Conservation (phyloP, 371 early-diverging fungal species). For the Mycotypha africana region DNA sequence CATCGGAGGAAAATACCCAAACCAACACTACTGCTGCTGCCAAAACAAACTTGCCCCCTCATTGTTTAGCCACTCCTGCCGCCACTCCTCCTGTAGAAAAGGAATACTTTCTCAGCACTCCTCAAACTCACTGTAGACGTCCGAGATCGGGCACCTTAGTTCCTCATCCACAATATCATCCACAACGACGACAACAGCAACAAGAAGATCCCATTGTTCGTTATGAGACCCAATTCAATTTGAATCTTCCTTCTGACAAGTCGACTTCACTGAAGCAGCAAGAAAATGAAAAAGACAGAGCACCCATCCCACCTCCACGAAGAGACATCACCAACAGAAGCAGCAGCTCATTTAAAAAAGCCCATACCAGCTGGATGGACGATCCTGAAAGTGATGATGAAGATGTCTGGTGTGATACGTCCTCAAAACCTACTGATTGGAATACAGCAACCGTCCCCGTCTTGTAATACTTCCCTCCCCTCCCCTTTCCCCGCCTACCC, state of each 20-base stretch:
- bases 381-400: conserved; percentile 28
- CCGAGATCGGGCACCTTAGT: too few species aligned
- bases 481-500: too few species aligned
- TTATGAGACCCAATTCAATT: not conserved
- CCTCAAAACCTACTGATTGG: not conserved
- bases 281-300: too few species aligned
- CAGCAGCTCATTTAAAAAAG: not conserved
- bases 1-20: not conserved
- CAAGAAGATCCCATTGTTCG: not conserved
- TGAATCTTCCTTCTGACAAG: too few species aligned
- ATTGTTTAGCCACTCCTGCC: not conserved
- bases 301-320: conserved; percentile 12
- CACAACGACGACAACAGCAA: too few species aligned
- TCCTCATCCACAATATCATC: too few species aligned
- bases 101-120: not conserved
- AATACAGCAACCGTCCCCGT: not conserved
- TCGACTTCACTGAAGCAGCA: too few species aligned
- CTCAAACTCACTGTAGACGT: conserved; percentile 15
- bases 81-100: not conserved
- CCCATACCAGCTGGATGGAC: conserved; percentile 32
- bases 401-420: conserved; percentile 6
- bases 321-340: not conserved
- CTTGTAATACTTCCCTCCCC: not conserved
- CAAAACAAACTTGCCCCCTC: not conserved
- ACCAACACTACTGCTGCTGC: not conserved